A percentile compares a stretch with the other conserved stretches of the same genome.
Evolutionary conservation across 2,329 filamentous ascomycete genomes (phyloP).

Genomic region (Mycosphaerella sp.): DNA sequence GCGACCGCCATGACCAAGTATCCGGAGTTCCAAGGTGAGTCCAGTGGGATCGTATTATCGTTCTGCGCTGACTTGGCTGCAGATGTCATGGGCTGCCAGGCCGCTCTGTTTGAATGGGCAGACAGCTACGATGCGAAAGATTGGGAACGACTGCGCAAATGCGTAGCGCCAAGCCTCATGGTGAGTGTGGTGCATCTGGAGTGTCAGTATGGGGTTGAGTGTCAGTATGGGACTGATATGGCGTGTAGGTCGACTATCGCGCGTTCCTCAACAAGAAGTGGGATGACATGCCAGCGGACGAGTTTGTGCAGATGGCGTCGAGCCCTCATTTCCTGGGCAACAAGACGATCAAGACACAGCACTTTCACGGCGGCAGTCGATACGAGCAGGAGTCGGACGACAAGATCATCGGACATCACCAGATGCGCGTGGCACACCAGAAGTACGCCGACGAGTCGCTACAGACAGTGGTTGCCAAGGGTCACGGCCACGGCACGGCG

Average conservation of each 20-base stretch:
- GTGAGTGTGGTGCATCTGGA: not conserved
- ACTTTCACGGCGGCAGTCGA: conserved; percentile 45
- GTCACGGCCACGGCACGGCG: conserved; percentile 48
- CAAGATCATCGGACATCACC: conserved; percentile 47
- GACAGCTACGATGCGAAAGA: conserved; percentile 59
- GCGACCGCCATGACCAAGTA: not conserved
- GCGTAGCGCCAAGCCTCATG: conserved; percentile 50
- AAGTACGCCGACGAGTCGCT: conserved; percentile 43
- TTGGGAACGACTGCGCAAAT: conserved; percentile 52
- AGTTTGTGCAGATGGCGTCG: conserved; percentile 46
- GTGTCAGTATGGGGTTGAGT: not conserved
- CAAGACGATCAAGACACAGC: conserved; percentile 47
- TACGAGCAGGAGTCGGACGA: conserved; percentile 43
- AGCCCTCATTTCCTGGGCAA: conserved; percentile 45
- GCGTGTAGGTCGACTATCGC: conserved; percentile 61
- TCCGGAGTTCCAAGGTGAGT: not conserved
- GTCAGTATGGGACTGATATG: not conserved
- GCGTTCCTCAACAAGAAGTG: conserved; percentile 47
- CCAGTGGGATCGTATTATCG: not conserved
- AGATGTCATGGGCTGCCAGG: conserved; percentile 20
- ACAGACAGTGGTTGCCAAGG: conserved; percentile 43
- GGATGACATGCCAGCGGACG: conserved; percentile 47
- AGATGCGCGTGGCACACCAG: conserved; percentile 51
- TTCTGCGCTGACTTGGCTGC: not conserved
- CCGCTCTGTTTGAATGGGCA: conserved; percentile 50